A percentile compares a stretch with the other conserved stretches of the same genome.
Evolutionary conservation across 257 asterid species (phyloP).

Genomic region (Linderniella brevidens): DNA sequence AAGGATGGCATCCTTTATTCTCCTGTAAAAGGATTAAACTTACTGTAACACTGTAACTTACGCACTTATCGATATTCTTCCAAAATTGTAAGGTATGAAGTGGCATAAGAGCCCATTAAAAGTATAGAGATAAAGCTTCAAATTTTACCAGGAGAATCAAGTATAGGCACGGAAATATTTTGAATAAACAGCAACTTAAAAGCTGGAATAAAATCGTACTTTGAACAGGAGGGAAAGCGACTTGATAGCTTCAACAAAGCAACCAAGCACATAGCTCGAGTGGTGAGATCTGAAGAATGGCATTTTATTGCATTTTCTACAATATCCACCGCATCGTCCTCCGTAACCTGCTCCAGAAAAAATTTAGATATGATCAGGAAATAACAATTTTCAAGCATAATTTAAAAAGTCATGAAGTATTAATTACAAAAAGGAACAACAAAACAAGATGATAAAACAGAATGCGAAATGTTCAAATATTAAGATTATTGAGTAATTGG

Average conservation of each 20-base stretch:
- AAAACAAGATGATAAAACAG: too few species aligned
- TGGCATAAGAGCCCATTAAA: neutral
- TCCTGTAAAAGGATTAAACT: slow-evolving; percentile 30
- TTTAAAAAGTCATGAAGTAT: too few species aligned
- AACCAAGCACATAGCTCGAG: slow-evolving; percentile 82
- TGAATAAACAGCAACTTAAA: neutral
- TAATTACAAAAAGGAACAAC: too few species aligned
- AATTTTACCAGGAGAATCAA: neutral
- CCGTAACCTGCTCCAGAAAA: slow-evolving; percentile 63
- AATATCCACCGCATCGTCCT: slow-evolving; percentile 80
- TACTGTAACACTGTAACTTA: slow-evolving; percentile 3
- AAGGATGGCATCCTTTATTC: slow-evolving; percentile 43
- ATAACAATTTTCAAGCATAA: neutral
- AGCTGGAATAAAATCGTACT: slow-evolving; percentile 30
- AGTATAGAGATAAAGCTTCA: neutral
- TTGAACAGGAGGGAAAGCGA: slow-evolving; percentile 72
- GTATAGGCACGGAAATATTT: neutral
- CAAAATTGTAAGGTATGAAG: neutral
- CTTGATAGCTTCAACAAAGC: slow-evolving; percentile 85
- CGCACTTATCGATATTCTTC: too few species aligned
- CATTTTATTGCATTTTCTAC: slow-evolving; percentile 50
- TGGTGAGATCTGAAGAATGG: slow-evolving; percentile 59
- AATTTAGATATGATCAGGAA: slow-evolving; percentile 1
- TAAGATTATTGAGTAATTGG: neutral
- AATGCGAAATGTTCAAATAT: too few species aligned